These are phyloP conservation scores for Oryza brachyantha DNA, from an alignment of 176 grass and related monocot species.

Conservation along the genomic window DNA sequence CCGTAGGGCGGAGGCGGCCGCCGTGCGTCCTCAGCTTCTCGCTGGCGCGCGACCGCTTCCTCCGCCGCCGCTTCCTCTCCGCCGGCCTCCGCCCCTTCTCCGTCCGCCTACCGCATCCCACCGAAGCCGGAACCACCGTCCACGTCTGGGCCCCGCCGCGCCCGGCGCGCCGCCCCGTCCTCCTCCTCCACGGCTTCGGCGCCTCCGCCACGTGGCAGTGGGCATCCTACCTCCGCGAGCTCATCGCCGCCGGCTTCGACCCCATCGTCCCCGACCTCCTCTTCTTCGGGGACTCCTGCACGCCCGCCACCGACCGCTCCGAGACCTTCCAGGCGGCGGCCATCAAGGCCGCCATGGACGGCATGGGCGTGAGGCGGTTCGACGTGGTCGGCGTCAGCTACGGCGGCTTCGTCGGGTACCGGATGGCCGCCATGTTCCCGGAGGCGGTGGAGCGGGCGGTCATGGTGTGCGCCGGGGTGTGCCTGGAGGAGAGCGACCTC, in stretches of 20 bases:
- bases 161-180: slow-evolving; percentile 34
- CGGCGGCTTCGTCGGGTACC: slow-evolving; percentile 77
- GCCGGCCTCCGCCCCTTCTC: slow-evolving; percentile 61
- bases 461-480: slow-evolving; percentile 59
- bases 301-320: slow-evolving; percentile 51
- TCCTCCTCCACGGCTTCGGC: slow-evolving; percentile 88
- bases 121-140: slow-evolving; percentile 45
- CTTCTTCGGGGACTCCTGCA: slow-evolving; percentile 73
- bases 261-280: slow-evolving; percentile 87
- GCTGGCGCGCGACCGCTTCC: slow-evolving; percentile 61
- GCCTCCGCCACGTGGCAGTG: slow-evolving; percentile 89
- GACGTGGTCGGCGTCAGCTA: slow-evolving; percentile 76
- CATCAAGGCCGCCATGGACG: slow-evolving; percentile 59
- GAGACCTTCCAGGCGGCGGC: slow-evolving; percentile 61
- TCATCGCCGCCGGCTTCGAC: slow-evolving; percentile 68
- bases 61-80: slow-evolving; percentile 49
- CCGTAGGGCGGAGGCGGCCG: slow-evolving; percentile 19
- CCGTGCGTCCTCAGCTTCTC: slow-evolving; percentile 60
- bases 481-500: slow-evolving; percentile 70
- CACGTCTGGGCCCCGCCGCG: slow-evolving; percentile 60
- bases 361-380: slow-evolving; percentile 50
- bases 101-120: slow-evolving; percentile 38
- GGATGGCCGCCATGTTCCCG: slow-evolving; percentile 62
- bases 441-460: slow-evolving; percentile 56
- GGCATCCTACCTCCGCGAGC: slow-evolving; percentile 51